phyloP scores from a whole-genome alignment of 1,284 basidiomycete species.

The Trichosporon coremiiforme region DNA sequence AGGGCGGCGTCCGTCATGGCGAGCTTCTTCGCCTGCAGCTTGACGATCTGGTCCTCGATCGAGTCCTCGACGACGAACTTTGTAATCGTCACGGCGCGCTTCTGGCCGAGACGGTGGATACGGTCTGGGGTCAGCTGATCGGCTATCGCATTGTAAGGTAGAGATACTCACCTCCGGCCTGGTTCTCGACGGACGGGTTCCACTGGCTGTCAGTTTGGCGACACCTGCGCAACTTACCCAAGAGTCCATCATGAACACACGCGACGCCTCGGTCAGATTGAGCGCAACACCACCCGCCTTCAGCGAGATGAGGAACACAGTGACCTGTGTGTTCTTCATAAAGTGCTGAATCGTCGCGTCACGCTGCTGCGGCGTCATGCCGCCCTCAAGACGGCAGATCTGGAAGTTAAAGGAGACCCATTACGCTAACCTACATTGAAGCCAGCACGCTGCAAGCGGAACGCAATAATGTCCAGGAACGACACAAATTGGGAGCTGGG shows the following conservation, averaged over 20 bases:
- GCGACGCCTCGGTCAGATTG: conserved; percentile 88
- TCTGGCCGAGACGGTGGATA: conserved; percentile 77
- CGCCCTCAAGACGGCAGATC: conserved; percentile 93
- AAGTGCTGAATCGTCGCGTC: conserved; percentile 94
- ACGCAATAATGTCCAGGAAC: conserved; percentile 78
- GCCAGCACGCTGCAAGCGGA: conserved; percentile 85
- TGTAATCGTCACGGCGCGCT: conserved; percentile 86
- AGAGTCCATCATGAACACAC: conserved; percentile 69
- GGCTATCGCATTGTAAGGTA: too few relatives aligned
- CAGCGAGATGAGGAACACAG: conserved; percentile 89
- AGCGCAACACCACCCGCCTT: conserved; percentile 93
- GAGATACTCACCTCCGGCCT: conserved; percentile 61
- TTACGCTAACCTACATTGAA: conserved; percentile 68
- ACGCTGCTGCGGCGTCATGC: conserved; percentile 94
- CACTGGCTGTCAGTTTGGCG: conserved; percentile 59
- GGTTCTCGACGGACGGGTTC: conserved; percentile 66
- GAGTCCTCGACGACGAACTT: conserved; percentile 95
- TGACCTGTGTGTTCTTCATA: conserved; percentile 91
- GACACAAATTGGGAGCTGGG: conserved; percentile 49
- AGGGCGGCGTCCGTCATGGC: conserved; percentile 54
- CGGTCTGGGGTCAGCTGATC: conserved; percentile 90
- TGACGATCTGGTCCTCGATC: conserved; percentile 76
- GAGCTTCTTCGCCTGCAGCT: conserved; percentile 74
- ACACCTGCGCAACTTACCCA: conserved; percentile 35
- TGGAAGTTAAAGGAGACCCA: conserved; percentile 50